Conservation (phyloP, 306 rosid species). For the Fagus crenata region DNA sequence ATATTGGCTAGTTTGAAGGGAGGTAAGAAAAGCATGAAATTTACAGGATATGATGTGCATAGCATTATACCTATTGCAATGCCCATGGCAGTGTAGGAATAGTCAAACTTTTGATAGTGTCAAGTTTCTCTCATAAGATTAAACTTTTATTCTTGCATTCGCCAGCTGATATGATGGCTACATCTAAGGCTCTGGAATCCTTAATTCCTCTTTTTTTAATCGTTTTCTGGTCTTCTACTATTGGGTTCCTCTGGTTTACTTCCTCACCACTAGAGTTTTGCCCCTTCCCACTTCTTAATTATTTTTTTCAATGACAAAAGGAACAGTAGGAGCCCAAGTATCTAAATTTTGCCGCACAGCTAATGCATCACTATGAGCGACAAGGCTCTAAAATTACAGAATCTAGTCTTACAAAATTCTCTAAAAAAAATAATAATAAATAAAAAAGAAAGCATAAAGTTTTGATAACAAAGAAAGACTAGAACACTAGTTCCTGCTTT, state of each 20-base stretch:
- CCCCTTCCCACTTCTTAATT: neutral
- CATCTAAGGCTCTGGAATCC: neutral
- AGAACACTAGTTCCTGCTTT: slow-evolving; percentile 2
- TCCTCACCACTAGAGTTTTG: neutral
- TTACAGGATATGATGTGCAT: neutral
- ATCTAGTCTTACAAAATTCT: neutral
- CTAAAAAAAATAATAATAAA: neutral
- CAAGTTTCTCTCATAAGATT: neutral
- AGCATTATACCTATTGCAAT: neutral
- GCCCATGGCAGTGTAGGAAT: neutral
- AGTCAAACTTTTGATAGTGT: neutral
- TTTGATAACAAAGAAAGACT: neutral
- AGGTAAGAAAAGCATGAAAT: neutral
- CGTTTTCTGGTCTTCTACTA: neutral
- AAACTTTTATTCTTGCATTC: neutral
- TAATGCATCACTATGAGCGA: neutral
- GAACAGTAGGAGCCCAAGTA: neutral
- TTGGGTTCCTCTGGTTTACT: neutral
- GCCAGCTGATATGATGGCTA: neutral
- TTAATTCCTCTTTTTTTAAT: neutral
- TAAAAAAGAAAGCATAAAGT: neutral
- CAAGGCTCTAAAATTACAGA: neutral
- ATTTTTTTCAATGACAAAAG: neutral
- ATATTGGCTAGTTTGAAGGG: neutral
- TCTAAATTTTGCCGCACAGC: neutral